A percentile compares a stretch with the other conserved stretches of the same genome.
These are phyloP conservation scores for Phaseolus lunatus DNA, from an alignment of 306 rosid species.

Conservation along the genomic window DNA sequence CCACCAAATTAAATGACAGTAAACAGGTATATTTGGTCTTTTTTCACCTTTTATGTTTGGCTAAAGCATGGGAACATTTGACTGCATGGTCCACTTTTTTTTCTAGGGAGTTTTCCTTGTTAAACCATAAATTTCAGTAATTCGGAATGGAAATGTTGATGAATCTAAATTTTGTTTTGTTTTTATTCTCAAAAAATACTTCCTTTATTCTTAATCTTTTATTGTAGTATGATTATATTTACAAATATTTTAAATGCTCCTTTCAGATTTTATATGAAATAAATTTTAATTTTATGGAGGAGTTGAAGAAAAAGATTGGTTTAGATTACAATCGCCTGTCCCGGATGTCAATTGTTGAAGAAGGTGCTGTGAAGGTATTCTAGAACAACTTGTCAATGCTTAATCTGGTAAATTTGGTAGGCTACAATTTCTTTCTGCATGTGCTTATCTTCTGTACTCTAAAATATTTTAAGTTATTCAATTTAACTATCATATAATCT, in stretches of 20 bases:
- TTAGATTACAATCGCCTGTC: conserved; percentile 68
- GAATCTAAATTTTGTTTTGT: conserved; percentile 18
- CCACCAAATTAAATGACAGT: not conserved
- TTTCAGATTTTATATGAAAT: conserved; percentile 72
- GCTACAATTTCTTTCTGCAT: conserved; percentile 23
- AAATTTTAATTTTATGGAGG: conserved; percentile 65
- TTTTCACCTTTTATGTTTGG: conserved; percentile 33
- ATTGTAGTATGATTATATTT: conserved; percentile 36
- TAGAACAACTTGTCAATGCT: conserved; percentile 30
- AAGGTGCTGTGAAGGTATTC: conserved; percentile 71
- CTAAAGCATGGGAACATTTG: conserved; percentile 36
- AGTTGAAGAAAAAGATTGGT: conserved; percentile 77
- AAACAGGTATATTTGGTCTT: conserved; percentile 12
- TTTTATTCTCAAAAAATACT: conserved; percentile 21
- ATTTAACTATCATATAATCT: conserved; percentile 17
- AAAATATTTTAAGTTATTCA: conserved; percentile 18
- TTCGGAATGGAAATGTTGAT: conserved; percentile 23
- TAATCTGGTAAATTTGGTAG: conserved; percentile 33
- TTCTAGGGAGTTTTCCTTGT: conserved; percentile 32
- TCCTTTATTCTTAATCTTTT: not conserved
- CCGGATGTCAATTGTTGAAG: conserved; percentile 79
- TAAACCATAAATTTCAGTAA: conserved; percentile 12
- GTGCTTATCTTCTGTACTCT: not conserved
- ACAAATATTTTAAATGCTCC: conserved; percentile 24
- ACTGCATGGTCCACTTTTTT: conserved; percentile 25